phyloP scores from a whole-genome alignment of 1,284 basidiomycete genomes.

The Volvariella surrecta region DNA sequence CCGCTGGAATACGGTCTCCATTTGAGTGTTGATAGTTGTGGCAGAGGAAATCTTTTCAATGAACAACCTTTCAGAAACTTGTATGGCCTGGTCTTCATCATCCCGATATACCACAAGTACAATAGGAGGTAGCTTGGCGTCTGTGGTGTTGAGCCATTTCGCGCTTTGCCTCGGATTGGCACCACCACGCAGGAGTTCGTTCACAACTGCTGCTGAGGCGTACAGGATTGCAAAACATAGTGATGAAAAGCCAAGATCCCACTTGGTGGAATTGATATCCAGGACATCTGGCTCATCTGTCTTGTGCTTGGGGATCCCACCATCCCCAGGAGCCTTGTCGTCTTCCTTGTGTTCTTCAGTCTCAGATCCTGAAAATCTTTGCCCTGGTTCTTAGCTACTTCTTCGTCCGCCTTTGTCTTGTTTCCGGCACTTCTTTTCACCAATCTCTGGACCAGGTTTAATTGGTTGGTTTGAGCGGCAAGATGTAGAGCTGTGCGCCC shows the following conservation, averaged over 20 bases:
- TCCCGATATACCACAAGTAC: conserved; percentile 35
- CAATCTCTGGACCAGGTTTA: conserved; percentile 36
- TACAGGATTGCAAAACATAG: conserved; percentile 43
- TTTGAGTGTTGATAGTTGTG: conserved; percentile 29
- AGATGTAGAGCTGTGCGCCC: conserved; percentile 47
- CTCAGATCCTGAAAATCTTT: conserved; percentile 13
- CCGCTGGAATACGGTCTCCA: conserved; percentile 41
- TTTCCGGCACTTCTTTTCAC: conserved; percentile 38
- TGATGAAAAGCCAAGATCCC: conserved; percentile 47
- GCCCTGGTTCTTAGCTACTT: conserved; percentile 15
- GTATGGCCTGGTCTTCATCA: conserved; percentile 32
- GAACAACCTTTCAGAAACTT: conserved; percentile 38
- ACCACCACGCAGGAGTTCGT: conserved; percentile 37
- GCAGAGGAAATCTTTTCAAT: conserved; percentile 38
- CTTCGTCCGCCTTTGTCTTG: conserved; percentile 23
- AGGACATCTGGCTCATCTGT: conserved; percentile 42
- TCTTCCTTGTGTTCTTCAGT: conserved; percentile 14
- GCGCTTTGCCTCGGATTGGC: conserved; percentile 28
- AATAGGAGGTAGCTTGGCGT: conserved; percentile 34
- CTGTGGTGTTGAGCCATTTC: conserved; percentile 12
- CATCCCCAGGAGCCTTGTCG: conserved; percentile 15
- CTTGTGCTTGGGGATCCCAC: conserved; percentile 37
- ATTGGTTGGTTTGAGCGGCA: conserved; percentile 38
- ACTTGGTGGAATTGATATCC: conserved; percentile 42
- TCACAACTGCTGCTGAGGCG: conserved; percentile 33